A percentile compares a stretch with the other conserved stretches of the same genome.
Evolutionary conservation across 495 filamentous ascomycete genomes (phyloP).

Genomic region (Ramalina intermedia): DNA sequence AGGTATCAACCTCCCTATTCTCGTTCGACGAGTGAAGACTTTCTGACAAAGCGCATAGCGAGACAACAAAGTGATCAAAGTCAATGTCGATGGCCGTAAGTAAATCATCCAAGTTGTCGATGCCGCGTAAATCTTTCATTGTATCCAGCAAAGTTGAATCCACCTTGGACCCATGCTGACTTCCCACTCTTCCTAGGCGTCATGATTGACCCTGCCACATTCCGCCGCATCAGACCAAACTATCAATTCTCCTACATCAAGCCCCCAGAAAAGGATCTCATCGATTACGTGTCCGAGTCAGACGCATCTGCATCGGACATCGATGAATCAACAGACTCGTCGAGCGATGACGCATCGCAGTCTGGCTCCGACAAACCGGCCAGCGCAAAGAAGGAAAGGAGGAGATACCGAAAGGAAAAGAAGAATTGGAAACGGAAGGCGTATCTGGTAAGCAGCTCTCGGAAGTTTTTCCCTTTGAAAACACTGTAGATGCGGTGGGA

Average conservation of each 20-base stretch:
- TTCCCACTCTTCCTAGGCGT: conserved; percentile 21
- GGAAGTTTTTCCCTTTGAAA: too few relatives aligned
- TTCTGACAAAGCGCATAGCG: conserved; percentile 37
- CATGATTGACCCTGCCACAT: conserved; percentile 82
- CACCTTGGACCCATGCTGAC: too few relatives aligned
- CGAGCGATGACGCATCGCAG: conserved; percentile 35
- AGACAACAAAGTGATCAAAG: conserved; percentile 53
- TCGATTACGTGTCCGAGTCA: conserved; percentile 36
- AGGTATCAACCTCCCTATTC: conserved; percentile 19
- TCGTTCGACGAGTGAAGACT: background rate
- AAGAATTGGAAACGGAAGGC: background rate
- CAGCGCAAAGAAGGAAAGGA: background rate
- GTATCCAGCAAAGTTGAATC: too few relatives aligned
- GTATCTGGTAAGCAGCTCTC: too few relatives aligned
- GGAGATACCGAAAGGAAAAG: background rate
- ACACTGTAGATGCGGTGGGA: too few relatives aligned
- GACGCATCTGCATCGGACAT: conserved; percentile 22
- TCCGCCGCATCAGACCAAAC: conserved; percentile 78
- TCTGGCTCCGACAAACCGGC: too few relatives aligned
- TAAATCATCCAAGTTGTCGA: too few relatives aligned
- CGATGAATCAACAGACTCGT: conserved; percentile 13
- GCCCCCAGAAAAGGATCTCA: conserved; percentile 56
- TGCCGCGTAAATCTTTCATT: too few relatives aligned
- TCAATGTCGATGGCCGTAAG: conserved; percentile 70
- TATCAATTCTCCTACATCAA: conserved; percentile 71